Conservation (phyloP, 2,329 filamentous ascomycete genomes). For the Cladosporium oxysporum region DNA sequence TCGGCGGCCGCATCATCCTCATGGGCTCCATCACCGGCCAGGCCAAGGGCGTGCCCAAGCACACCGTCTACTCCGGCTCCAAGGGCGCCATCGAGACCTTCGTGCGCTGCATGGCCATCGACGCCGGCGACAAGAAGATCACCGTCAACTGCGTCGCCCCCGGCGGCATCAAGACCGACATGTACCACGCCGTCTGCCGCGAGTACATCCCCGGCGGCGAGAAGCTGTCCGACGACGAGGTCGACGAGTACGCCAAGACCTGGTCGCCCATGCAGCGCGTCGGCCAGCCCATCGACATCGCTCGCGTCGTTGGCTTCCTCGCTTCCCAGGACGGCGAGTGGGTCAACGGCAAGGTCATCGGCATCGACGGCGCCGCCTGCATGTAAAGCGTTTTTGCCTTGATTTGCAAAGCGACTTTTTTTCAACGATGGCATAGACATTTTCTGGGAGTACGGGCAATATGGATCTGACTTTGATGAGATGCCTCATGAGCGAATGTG, state of each 20-base stretch:
- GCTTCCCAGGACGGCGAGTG: conserved; percentile 59
- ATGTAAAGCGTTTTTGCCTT: conserved; percentile 34
- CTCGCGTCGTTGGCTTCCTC: conserved; percentile 64
- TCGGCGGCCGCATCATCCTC: conserved; percentile 55
- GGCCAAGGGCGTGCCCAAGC: conserved; percentile 57
- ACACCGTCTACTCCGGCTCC: conserved; percentile 55
- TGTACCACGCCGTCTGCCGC: conserved; percentile 64
- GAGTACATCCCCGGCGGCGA: conserved; percentile 63
- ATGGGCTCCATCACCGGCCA: conserved; percentile 60
- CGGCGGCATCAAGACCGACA: conserved; percentile 58
- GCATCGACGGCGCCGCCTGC: conserved; percentile 46
- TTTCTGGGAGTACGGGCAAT: conserved; percentile 13
- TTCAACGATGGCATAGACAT: conserved; percentile 3
- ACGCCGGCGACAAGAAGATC: conserved; percentile 57
- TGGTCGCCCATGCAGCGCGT: conserved; percentile 67
- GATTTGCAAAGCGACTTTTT: not conserved
- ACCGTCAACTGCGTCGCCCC: conserved; percentile 63
- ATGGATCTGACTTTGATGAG: not conserved
- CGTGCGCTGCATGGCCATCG: conserved; percentile 56
- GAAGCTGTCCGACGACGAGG: conserved; percentile 57
- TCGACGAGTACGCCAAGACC: conserved; percentile 63
- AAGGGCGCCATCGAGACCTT: conserved; percentile 59
- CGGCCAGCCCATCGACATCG: conserved; percentile 68
- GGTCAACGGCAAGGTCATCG: conserved; percentile 58
- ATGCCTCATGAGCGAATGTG: conserved; percentile 4